Evolutionary conservation across 2,329 filamentous ascomycete species (phyloP), one percentile per base, ranked within the genome.

Genomic region (Arachnomyces sp.): DNA sequence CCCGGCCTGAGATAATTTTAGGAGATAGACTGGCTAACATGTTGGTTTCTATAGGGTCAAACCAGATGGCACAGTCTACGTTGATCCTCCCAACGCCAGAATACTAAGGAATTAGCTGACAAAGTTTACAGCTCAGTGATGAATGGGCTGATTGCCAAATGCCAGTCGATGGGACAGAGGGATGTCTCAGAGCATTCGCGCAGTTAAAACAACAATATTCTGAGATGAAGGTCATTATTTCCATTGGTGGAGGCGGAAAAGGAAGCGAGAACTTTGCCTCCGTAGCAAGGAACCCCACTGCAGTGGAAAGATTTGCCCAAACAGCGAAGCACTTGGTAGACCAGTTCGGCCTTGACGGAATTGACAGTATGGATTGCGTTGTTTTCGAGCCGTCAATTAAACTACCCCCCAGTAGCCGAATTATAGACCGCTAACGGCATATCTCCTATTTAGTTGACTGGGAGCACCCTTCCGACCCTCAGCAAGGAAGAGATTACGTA

Each of bases 61-160:
- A 47, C 64, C 73, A 37, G 82, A 88, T 57, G 85, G 86, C 36
- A 77, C 76, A 39, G 78, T 90, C 46, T 84, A 84, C 70, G 85
- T 89, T 65, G 68, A 77, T 71, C 45, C 60, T 18, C 60, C 62
- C 35, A 50, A 50, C 12, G 54, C 62, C 43, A 58, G 55, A 7
- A 52, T 40, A 34, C 11, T 45, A 34, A 45, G 32, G 34, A 15
- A 12, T 36, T 35, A 6, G 46, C 52, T 58, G 18, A 60, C 44
- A 31, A 15, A 30, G 18, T n/a, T 34, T 44, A 1, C 52, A 90
- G 86, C 69, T 89, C 43, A 84, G 81, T 54, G 84, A 92, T 61
- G 82, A 86, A 61, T 86, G 77, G 75, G 84, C 83, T 34, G 86
- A 90, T 66, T 69, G 75, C 31, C 73, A 80, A 52, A 83, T 80